These are phyloP conservation scores for Alternaria novae-zelandiae DNA, from an alignment of 2,329 filamentous ascomycete genomes.

Conservation along the genomic window DNA sequence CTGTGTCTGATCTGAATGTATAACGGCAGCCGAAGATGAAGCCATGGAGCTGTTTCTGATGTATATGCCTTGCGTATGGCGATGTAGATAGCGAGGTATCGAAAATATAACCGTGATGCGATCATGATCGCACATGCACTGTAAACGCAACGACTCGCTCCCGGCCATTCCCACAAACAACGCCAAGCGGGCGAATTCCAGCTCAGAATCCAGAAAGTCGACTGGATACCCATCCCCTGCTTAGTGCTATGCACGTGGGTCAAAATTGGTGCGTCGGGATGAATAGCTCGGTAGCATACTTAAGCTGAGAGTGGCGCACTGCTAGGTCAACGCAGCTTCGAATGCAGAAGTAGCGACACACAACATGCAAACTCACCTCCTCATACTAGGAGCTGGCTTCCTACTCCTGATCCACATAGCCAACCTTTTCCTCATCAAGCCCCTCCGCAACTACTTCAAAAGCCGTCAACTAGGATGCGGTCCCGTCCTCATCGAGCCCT, in stretches of 20 bases:
- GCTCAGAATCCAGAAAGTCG: not conserved
- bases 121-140: not conserved
- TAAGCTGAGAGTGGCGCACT: not conserved
- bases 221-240: not conserved
- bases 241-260: conserved; percentile 1
- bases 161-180: too few species aligned
- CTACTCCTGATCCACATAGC: not conserved
- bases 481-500: not conserved
- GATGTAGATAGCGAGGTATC: not conserved
- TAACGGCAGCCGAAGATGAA: not conserved
- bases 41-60: not conserved
- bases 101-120: not conserved
- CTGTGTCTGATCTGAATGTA: not conserved
- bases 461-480: conserved; percentile 1
- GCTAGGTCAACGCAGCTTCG: not conserved
- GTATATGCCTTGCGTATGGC: not conserved
- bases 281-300: not conserved
- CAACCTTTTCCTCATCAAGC: not conserved
- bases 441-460: not conserved
- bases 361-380: not conserved
- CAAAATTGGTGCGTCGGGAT: not conserved
- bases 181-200: not conserved
- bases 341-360: not conserved
- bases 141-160: not conserved
- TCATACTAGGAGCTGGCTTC: not conserved